A percentile compares a stretch with the other conserved stretches of the same genome.
Evolutionary conservation across 2,329 filamentous ascomycete genomes (phyloP).

Genomic region (Zymoseptoria pseudotritici): DNA sequence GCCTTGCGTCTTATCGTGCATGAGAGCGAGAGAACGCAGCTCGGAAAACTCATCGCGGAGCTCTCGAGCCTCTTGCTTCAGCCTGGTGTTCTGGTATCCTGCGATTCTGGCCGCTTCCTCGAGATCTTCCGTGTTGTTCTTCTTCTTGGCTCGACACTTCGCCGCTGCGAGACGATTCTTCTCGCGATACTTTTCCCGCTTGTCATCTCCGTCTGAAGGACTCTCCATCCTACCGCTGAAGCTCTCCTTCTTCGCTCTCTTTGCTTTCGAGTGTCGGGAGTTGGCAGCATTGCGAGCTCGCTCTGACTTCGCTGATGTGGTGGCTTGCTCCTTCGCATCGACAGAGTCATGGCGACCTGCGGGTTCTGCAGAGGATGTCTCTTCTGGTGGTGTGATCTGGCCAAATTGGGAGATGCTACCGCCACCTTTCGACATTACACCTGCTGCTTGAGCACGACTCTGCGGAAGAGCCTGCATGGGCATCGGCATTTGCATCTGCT

Average conservation of each 20-base stretch:
- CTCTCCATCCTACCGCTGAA: constrained; percentile 5
- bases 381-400: constrained; percentile 34
- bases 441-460: constrained; percentile 8
- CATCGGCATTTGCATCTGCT: not conserved
- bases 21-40: constrained; percentile 27
- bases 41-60: constrained; percentile 28
- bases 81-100: constrained; percentile 24
- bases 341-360: not conserved
- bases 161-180: constrained; percentile 66
- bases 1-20: constrained; percentile 23
- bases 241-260: constrained; percentile 20
- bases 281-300: constrained; percentile 27
- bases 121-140: constrained; percentile 47
- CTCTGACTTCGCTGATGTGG: constrained; percentile 19
- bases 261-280: constrained; percentile 23
- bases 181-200: constrained; percentile 55
- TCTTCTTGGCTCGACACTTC: constrained; percentile 66
- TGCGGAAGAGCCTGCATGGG: constrained; percentile 1
- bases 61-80: constrained; percentile 27
- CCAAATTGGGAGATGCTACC: constrained; percentile 23
- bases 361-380: constrained; percentile 5
- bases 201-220: constrained; percentile 31
- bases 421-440: constrained; percentile 9
- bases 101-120: constrained; percentile 40
- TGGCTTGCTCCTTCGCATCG: not conserved